phyloP scores from a whole-genome alignment of 139 green algal species.

The Asterochloris erici region DNA sequence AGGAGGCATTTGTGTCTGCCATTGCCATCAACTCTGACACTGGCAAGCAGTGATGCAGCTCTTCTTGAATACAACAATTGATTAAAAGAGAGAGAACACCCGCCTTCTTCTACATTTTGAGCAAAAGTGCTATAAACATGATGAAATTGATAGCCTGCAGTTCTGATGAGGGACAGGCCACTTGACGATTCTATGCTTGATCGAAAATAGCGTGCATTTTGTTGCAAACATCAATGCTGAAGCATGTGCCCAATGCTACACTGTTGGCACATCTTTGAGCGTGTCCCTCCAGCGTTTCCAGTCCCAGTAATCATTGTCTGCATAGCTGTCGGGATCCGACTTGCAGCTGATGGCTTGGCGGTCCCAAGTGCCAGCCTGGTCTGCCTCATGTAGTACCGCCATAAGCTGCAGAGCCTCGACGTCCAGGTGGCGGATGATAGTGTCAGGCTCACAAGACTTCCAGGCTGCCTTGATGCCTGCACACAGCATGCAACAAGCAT shows the following conservation, averaged over 20 bases:
- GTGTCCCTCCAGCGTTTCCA: constrained; percentile 37
- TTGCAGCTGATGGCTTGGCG: constrained; percentile 38
- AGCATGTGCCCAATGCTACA: background rate
- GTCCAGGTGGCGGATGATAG: constrained; percentile 52
- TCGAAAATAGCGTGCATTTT: too few relatives aligned
- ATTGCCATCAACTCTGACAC: constrained; percentile 73
- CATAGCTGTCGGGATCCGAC: constrained; percentile 21
- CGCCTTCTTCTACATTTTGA: too few relatives aligned
- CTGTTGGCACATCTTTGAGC: constrained; percentile 12
- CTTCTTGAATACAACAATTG: too few relatives aligned
- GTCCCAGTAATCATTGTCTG: constrained; percentile 31
- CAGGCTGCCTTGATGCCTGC: constrained; percentile 56
- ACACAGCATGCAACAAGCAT: background rate
- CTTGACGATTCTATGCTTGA: too few relatives aligned
- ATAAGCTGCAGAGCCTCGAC: constrained; percentile 48
- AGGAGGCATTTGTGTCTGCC: constrained; percentile 98
- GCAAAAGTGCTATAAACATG: too few relatives aligned
- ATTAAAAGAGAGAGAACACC: too few relatives aligned
- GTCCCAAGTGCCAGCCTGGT: constrained; percentile 32
- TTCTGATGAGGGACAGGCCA: too few relatives aligned
- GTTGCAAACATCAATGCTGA: too few relatives aligned
- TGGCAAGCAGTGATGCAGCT: too few relatives aligned
- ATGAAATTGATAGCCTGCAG: too few relatives aligned
- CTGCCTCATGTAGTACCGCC: constrained; percentile 35
- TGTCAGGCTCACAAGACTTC: constrained; percentile 42